These are phyloP conservation scores for Ganoderma resinaceum DNA, from an alignment of 1,284 basidiomycete species.

Conservation along the genomic window DNA sequence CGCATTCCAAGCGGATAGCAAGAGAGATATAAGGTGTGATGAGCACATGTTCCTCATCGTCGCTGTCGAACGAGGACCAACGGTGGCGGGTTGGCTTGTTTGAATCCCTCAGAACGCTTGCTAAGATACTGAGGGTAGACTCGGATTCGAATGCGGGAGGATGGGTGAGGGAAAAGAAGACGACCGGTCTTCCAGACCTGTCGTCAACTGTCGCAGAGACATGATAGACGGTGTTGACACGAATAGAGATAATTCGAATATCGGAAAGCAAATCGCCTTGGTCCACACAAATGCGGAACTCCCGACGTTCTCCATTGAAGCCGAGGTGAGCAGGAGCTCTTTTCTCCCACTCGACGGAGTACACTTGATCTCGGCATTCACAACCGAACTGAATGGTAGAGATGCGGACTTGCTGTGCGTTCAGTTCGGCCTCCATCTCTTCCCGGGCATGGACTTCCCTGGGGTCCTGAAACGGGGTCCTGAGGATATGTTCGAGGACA, in stretches of 20 bases:
- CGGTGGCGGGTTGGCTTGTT: conserved; percentile 30
- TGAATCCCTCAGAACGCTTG: conserved; percentile 26
- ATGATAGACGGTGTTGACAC: conserved; percentile 50
- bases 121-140: conserved; percentile 32
- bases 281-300: conserved; percentile 50
- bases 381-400: conserved; percentile 57
- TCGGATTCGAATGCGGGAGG: conserved; percentile 54
- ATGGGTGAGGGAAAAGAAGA: conserved; percentile 50
- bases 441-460: conserved; percentile 38
- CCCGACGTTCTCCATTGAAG: conserved; percentile 54
- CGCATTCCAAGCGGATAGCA: conserved; percentile 56
- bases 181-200: conserved; percentile 38
- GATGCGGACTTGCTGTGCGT: conserved; percentile 40
- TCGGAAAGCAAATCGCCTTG: conserved; percentile 22
- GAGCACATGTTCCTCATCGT: conserved; percentile 30
- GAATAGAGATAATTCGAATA: conserved; percentile 50
- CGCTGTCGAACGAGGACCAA: conserved; percentile 34
- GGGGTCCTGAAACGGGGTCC: conserved; percentile 56
- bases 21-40: conserved; percentile 55
- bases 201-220: conserved; percentile 43
- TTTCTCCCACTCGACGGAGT: conserved; percentile 65
- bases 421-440: conserved; percentile 40
- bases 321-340: conserved; percentile 37
- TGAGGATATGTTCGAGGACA: conserved; percentile 50
- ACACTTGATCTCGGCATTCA: conserved; percentile 58